phyloP scores from a whole-genome alignment of 2,329 filamentous ascomycete genomes.

The Coniochaeta hoffmannii region DNA sequence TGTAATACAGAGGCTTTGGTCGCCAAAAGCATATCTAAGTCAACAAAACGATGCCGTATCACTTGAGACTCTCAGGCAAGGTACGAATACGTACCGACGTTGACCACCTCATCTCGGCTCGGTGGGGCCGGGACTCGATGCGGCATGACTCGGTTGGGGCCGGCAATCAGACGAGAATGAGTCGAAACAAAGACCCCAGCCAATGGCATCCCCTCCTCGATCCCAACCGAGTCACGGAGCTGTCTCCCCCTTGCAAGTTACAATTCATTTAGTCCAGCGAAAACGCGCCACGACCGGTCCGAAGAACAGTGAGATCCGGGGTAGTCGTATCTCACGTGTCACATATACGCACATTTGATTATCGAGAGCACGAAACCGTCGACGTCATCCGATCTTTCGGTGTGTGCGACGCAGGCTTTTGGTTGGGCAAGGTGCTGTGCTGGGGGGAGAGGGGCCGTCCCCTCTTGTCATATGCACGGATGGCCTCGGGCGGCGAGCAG shows the following conservation, averaged over 20 bases:
- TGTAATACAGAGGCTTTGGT: background rate
- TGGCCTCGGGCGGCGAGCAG: conserved; percentile 1
- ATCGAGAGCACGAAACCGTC: background rate
- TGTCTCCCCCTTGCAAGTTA: background rate
- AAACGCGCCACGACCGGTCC: background rate
- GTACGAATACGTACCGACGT: no score
- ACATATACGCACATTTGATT: background rate
- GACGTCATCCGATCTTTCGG: background rate
- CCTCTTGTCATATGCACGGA: background rate
- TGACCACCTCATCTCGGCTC: no score
- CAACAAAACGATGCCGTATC: no score
- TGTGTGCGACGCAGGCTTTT: background rate
- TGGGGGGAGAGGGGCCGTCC: background rate
- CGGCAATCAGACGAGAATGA: background rate
- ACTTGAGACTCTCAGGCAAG: no score
- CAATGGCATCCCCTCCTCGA: background rate
- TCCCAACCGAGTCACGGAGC: background rate
- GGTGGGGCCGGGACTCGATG: no score
- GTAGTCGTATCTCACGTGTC: background rate
- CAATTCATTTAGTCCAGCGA: background rate
- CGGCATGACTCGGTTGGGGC: background rate
- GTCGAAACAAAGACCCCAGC: background rate
- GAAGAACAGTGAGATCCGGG: background rate
- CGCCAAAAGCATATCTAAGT: no score
- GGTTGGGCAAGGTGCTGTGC: background rate